Base-by-base conservation (phyloP, 352 stramenopile genomes). In the Phytophthora pseudosyringae region DNA sequence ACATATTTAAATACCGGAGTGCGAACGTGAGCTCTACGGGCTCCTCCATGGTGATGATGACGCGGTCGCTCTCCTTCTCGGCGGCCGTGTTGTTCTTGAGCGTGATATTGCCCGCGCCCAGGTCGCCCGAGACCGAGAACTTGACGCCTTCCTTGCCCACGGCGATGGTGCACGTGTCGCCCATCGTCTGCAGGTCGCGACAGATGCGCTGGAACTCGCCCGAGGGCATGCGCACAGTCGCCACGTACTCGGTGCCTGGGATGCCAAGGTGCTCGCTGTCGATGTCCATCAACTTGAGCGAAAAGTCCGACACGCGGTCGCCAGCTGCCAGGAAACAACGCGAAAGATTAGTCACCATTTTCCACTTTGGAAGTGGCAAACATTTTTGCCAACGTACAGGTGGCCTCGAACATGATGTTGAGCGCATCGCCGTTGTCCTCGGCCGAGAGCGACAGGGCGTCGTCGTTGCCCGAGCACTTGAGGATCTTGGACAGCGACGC, bases 221-320 rank as follows among this genome's bases (percentile, higher is more conserved):
- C 33, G 96, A 90, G 5, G 97, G 94, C 97, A 99, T 99, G 55
- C 81, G 88, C 52, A 98, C 89, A 4, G 81, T 94, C 46, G 93
- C 96, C 65, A 99, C 98, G 88, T 99, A 99, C 69, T 99, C 96
- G 15, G 97, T 99, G 53, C 98, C 96, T 4, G 98, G 98, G 64
- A 99, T 99, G 38, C 96, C 97, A 35, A 99, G 80, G 78, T 99
- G 97, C 69, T 99, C 98, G 58, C 84, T 97, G 73, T 99, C 97
- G 89, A 99, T 99, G 75, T 99, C 98, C 97, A 99, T 99, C 46
- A 99, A 90, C 89, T 99, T 99, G 53, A 99, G 86, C 73, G 98
- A 98, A 72, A 98, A 98, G 61, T 98, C 94, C 44, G 91, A 98
- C 18, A 98, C 95, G 51, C 93, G 80, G 68, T 98, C 93, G 47